Conservation (phyloP, 2,329 filamentous ascomycete species). For the Hypoxylon sp. region DNA sequence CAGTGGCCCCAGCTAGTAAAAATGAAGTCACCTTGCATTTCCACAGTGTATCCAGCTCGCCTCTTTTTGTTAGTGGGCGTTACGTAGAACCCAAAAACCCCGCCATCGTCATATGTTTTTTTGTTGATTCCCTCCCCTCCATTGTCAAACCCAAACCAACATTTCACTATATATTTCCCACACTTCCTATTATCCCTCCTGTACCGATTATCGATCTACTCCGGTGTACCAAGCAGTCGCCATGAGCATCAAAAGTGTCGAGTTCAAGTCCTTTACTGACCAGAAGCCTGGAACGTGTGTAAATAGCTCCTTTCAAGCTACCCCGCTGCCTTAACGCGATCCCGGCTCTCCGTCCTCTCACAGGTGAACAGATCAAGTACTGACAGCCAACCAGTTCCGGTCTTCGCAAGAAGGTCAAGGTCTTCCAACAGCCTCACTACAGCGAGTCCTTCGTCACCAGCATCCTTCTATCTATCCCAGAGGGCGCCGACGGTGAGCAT, state of each 20-base stretch:
- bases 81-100: slow-evolving; percentile 10
- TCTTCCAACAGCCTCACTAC: slow-evolving; percentile 96
- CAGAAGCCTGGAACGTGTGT: slow-evolving; percentile 99
- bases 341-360: background rate
- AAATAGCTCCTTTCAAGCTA: slow-evolving; percentile 42
- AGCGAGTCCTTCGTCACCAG: slow-evolving; percentile 94
- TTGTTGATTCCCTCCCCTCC: slow-evolving; percentile 16
- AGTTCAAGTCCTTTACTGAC: slow-evolving; percentile 86
- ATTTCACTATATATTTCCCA: slow-evolving; percentile 12
- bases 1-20: slow-evolving; percentile 14
- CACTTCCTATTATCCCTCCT: background rate
- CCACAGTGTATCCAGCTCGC: too few relatives aligned
- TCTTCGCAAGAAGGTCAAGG: slow-evolving; percentile 97
- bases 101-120: slow-evolving; percentile 35
- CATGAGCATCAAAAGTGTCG: slow-evolving; percentile 80
- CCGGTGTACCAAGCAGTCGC: slow-evolving; percentile 7
- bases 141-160: slow-evolving; percentile 5
- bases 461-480: slow-evolving; percentile 94
- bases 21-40: slow-evolving; percentile 38
- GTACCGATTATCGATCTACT: background rate
- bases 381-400: slow-evolving; percentile 72
- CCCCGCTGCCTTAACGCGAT: slow-evolving; percentile 42
- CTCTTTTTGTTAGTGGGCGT: slow-evolving; percentile 12
- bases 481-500: slow-evolving; percentile 77
- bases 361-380: slow-evolving; percentile 5